phyloP scores from a whole-genome alignment of 2,329 filamentous ascomycete species.

The Alternaria gaisen region DNA sequence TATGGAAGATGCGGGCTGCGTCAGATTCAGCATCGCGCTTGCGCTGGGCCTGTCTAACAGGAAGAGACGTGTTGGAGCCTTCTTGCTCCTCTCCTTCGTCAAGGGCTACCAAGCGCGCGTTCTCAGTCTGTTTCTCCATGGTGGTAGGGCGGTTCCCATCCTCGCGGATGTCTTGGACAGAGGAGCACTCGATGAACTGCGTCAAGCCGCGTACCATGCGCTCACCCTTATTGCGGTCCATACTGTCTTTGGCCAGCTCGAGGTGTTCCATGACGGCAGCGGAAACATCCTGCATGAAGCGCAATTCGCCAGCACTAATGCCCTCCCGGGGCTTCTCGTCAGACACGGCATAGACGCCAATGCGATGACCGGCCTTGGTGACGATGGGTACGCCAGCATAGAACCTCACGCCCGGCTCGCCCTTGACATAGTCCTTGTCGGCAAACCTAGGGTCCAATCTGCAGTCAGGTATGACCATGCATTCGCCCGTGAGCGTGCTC shows the following conservation, averaged over 20 bases:
- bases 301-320: constrained; percentile 35
- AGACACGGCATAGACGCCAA: constrained; percentile 44
- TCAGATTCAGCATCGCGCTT: constrained; percentile 36
- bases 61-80: constrained; percentile 6
- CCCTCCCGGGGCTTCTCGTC: constrained; percentile 41
- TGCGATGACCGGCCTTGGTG: constrained; percentile 40
- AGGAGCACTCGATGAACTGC: constrained; percentile 45
- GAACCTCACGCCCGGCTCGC: constrained; percentile 42
- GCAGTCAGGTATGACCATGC: constrained; percentile 40
- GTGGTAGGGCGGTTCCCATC: constrained; percentile 30
- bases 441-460: constrained; percentile 36
- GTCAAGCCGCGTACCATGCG: constrained; percentile 48
- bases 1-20: constrained; percentile 42
- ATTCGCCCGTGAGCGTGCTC: constrained; percentile 25
- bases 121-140: constrained; percentile 48
- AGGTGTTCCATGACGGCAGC: constrained; percentile 45
- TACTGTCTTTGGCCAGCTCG: constrained; percentile 38
- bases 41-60: constrained; percentile 29
- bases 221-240: constrained; percentile 39
- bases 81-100: constrained; percentile 35
- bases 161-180: constrained; percentile 30
- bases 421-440: constrained; percentile 35
- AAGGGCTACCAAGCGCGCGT: constrained; percentile 39
- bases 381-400: constrained; percentile 46
- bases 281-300: constrained; percentile 44